phyloP scores from a whole-genome alignment of 495 filamentous ascomycete species.

The Poronia punctata region DNA sequence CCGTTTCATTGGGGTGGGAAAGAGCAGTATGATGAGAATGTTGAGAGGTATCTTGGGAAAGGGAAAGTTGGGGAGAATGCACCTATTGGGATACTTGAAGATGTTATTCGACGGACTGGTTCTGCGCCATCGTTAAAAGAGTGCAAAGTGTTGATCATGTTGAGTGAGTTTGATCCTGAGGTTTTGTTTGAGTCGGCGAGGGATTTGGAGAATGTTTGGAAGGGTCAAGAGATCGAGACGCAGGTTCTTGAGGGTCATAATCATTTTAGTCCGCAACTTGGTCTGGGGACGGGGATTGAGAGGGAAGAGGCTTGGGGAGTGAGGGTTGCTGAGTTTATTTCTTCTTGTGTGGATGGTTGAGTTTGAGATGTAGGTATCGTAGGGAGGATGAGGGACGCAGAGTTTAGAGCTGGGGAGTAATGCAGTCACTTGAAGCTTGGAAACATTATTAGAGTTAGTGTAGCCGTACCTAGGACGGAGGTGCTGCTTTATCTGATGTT shows the following conservation, averaged over 20 bases:
- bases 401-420: not conserved
- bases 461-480: not conserved
- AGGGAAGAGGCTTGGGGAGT: conserved; percentile 36
- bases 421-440: not conserved
- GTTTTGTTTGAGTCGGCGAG: conserved; percentile 25
- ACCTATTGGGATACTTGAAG: conserved; percentile 24
- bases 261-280: conserved; percentile 35
- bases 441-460: not conserved
- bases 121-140: conserved; percentile 17
- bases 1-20: conserved; percentile 29
- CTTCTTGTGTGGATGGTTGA: not conserved
- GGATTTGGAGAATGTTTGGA: conserved; percentile 28
- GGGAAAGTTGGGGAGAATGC: conserved; percentile 21
- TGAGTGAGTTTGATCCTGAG: conserved; percentile 34
- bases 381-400: not conserved
- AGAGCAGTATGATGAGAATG: conserved; percentile 8
- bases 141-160: conserved; percentile 22
- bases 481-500: not conserved
- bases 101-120: conserved; percentile 14
- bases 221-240: conserved; percentile 19
- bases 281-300: conserved; percentile 29
- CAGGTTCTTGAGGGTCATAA: conserved; percentile 34
- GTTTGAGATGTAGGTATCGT: not conserved
- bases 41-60: conserved; percentile 26
- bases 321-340: conserved; percentile 25